A percentile compares a stretch with the other conserved stretches of the same genome.
Evolutionary conservation across 2,329 filamentous ascomycete genomes (phyloP).

Genomic region (Magnaporthales sp.): DNA sequence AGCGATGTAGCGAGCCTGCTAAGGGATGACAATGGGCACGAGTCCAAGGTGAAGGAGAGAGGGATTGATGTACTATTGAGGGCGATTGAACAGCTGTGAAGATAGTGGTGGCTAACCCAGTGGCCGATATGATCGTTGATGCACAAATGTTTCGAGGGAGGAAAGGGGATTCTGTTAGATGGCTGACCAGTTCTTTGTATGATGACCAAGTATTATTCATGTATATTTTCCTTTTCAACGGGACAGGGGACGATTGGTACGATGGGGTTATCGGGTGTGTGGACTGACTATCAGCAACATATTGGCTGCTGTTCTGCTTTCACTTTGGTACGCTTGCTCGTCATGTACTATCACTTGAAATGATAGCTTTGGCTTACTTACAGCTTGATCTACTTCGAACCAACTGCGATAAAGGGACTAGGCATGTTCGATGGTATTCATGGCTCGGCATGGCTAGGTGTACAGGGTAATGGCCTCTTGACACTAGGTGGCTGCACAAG

Average conservation of each 20-base stretch:
- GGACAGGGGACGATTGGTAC: not conserved
- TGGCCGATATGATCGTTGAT: not conserved
- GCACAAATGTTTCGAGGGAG: not conserved
- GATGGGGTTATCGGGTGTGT: not conserved
- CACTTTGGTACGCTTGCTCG: not conserved
- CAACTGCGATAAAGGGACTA: not conserved
- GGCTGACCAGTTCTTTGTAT: not conserved
- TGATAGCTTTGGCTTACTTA: not conserved
- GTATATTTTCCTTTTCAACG: not conserved
- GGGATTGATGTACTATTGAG: slow-evolving; percentile 51
- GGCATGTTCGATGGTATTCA: not conserved
- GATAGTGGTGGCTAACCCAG: not conserved
- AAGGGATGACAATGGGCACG: slow-evolving; percentile 39
- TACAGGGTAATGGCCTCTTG: not conserved
- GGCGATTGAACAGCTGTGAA: slow-evolving; percentile 49
- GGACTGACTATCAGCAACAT: not conserved
- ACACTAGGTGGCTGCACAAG: not conserved
- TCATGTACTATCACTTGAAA: not conserved
- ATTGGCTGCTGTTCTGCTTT: not conserved
- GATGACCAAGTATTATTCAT: not conserved
- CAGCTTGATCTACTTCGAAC: not conserved
- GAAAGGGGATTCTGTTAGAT: not conserved
- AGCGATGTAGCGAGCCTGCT: slow-evolving; percentile 81
- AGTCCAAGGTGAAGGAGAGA: slow-evolving; percentile 30
- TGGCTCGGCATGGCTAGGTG: not conserved